These are phyloP conservation scores for Lindgomyces ingoldianus DNA, from an alignment of 495 filamentous ascomycete genomes.

Conservation along the genomic window DNA sequence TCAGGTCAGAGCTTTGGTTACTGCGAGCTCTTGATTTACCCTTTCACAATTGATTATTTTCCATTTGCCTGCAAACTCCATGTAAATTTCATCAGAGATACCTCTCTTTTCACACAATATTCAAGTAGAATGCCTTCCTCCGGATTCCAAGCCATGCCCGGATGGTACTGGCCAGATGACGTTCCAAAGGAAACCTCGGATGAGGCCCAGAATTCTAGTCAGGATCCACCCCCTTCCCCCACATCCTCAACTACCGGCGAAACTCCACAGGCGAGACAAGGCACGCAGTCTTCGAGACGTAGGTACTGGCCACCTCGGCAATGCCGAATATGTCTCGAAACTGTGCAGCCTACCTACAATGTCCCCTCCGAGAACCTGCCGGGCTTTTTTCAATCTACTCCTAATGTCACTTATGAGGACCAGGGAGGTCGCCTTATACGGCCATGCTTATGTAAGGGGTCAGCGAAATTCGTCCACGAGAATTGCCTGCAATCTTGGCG, in stretches of 20 bases:
- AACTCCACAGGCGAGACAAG: conserved; percentile 37
- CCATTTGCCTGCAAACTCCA: background rate
- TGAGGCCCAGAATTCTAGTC: background rate
- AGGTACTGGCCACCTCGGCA: conserved; percentile 65
- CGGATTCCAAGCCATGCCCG: conserved; percentile 39
- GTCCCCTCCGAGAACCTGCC: conserved; percentile 61
- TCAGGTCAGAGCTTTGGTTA: no score
- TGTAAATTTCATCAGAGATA: background rate
- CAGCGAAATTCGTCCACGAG: conserved; percentile 90
- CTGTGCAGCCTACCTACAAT: conserved; percentile 74
- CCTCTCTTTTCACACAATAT: background rate
- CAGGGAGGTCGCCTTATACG: conserved; percentile 80
- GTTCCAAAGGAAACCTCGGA: conserved; percentile 19
- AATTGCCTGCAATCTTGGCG: conserved; percentile 90
- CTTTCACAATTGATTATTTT: no score
- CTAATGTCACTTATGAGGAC: conserved; percentile 74
- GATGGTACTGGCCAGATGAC: conserved; percentile 46
- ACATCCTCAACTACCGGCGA: conserved; percentile 24
- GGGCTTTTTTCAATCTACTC: conserved; percentile 60
- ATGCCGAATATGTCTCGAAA: conserved; percentile 93
- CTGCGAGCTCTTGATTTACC: background rate
- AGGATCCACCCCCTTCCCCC: conserved; percentile 3
- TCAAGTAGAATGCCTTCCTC: conserved; percentile 40
- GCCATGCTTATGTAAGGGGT: conserved; percentile 91
- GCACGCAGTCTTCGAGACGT: conserved; percentile 31